phyloP scores from a whole-genome alignment of 2,329 filamentous ascomycete species.

The Hypoxylon sp. region DNA sequence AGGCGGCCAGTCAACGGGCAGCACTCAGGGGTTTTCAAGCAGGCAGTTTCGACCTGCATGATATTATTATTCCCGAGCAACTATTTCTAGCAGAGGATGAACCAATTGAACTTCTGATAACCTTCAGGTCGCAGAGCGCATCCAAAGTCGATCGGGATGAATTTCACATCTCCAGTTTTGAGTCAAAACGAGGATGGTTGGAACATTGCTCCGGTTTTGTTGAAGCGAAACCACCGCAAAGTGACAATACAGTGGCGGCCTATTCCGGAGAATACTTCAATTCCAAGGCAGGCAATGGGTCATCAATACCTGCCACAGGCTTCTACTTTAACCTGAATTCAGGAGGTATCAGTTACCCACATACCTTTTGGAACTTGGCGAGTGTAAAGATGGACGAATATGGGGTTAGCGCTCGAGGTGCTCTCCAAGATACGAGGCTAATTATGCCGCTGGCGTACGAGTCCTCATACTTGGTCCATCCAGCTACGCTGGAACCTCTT shows the following conservation, averaged over 20 bases:
- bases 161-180: conserved; percentile 58
- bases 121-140: conserved; percentile 53
- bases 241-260: conserved; percentile 53
- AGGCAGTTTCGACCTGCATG: conserved; percentile 56
- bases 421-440: conserved; percentile 55
- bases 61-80: conserved; percentile 56
- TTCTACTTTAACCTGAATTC: conserved; percentile 43
- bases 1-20: conserved; percentile 49
- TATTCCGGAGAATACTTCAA: conserved; percentile 55
- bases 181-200: conserved; percentile 56
- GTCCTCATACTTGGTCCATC: conserved; percentile 57
- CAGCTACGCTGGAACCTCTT: conserved; percentile 58
- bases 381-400: conserved; percentile 40
- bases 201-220: conserved; percentile 58
- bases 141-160: conserved; percentile 52
- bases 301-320: conserved; percentile 51
- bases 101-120: conserved; percentile 57
- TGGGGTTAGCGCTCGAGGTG: conserved; percentile 49
- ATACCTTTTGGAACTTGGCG: conserved; percentile 47
- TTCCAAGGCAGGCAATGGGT: conserved; percentile 58
- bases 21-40: conserved; percentile 50
- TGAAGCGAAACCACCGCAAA: conserved; percentile 46
- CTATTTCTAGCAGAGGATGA: conserved; percentile 55
- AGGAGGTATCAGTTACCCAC: conserved; percentile 40
- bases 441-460: conserved; percentile 58